Conservation (phyloP, 2,329 filamentous ascomycete genomes). For the Diaporthe ilicicola region DNA sequence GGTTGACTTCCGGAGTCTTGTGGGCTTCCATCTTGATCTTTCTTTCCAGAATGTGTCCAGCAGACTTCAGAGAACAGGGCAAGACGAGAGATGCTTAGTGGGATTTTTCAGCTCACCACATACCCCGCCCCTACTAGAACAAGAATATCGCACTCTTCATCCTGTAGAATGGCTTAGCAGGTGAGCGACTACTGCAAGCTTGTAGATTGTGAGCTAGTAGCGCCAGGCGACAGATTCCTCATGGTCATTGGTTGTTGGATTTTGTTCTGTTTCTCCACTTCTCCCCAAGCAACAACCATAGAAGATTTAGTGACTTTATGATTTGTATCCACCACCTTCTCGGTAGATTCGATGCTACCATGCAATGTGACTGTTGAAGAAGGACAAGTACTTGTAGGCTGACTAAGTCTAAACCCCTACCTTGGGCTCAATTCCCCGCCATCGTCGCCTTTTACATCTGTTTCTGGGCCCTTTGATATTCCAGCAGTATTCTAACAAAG, state of each 20-base stretch:
- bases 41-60: background rate
- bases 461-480: no score
- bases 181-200: background rate
- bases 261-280: background rate
- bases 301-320: background rate
- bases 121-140: background rate
- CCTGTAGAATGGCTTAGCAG: background rate
- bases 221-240: background rate
- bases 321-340: background rate
- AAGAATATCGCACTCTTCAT: background rate
- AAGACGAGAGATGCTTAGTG: background rate
- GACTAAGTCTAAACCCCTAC: no score
- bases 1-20: background rate
- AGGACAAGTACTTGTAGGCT: no score
- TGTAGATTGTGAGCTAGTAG: background rate
- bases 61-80: background rate
- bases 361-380: no score
- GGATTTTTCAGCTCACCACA: background rate
- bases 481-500: no score
- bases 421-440: no score
- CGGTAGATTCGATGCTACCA: background rate
- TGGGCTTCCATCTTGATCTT: background rate
- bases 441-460: no score
- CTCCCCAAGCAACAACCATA: background rate
- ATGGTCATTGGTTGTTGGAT: background rate